Conservation (phyloP, 345 rosid species). For the Lepidium africanum region DNA sequence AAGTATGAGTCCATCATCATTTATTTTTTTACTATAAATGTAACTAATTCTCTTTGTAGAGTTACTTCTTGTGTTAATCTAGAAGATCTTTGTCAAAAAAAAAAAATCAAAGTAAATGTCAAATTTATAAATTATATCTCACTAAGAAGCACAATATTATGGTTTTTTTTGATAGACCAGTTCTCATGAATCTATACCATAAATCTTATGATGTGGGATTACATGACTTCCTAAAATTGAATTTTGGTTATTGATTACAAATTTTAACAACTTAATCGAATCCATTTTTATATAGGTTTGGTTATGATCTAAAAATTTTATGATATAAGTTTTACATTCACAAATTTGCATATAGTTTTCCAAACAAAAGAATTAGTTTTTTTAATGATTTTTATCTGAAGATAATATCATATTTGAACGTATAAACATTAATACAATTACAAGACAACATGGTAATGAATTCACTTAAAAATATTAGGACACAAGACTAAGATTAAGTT, state of each 20-base stretch:
- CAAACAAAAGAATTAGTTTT: neutral
- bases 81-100: neutral
- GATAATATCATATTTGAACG: neutral
- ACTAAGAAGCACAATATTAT: neutral
- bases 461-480: neutral
- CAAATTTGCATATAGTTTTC: neutral
- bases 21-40: neutral
- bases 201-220: too few relatives aligned
- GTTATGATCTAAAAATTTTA: too few relatives aligned
- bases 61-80: neutral
- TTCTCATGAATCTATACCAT: too few relatives aligned
- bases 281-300: too few relatives aligned
- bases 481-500: neutral
- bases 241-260: too few relatives aligned
- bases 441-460: neutral
- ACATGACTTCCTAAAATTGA: too few relatives aligned
- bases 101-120: neutral
- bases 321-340: neutral
- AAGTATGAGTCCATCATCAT: neutral
- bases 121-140: neutral
- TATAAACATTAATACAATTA: neutral
- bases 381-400: neutral
- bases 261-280: too few relatives aligned
- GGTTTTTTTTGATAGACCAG: too few relatives aligned
- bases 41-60: neutral